A percentile compares a stretch with the other conserved stretches of the same genome.
Conservation (phyloP, 2,329 filamentous ascomycete genomes). For the Epichloe sp. region DNA sequence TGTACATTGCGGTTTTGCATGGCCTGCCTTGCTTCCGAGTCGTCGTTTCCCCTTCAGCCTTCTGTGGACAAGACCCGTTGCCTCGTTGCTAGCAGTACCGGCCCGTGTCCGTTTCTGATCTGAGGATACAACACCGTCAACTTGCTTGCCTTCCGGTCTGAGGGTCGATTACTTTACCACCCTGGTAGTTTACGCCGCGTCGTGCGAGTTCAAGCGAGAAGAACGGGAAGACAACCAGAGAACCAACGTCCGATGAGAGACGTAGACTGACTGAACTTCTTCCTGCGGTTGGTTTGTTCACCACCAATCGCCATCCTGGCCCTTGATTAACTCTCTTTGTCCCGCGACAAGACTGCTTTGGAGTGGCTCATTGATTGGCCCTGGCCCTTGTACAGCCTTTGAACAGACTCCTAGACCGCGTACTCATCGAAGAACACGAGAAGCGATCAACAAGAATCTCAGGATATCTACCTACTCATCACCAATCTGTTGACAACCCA, state of each 20-base stretch:
- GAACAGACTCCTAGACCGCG: neutral
- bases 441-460: neutral
- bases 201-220: slow-evolving; percentile 2
- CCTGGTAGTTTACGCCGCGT: slow-evolving; percentile 4
- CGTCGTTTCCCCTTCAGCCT: neutral
- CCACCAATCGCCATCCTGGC: neutral
- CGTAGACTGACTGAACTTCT: neutral
- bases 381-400: neutral
- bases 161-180: slow-evolving; percentile 2
- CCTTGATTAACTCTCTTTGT: neutral
- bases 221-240: slow-evolving; percentile 3
- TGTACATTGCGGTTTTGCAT: neutral
- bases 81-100: neutral
- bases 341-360: neutral
- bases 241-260: slow-evolving; percentile 4
- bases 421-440: neutral
- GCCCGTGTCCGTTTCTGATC: neutral
- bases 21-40: neutral
- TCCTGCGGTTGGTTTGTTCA: neutral
- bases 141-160: neutral
- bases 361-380: neutral
- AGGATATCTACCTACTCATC: neutral
- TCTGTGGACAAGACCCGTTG: neutral
- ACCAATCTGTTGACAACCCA: neutral
- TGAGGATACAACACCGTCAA: neutral